These are phyloP conservation scores for Fusarium verticillioides DNA, from an alignment of 2,329 filamentous ascomycete genomes.

Conservation along the genomic window DNA sequence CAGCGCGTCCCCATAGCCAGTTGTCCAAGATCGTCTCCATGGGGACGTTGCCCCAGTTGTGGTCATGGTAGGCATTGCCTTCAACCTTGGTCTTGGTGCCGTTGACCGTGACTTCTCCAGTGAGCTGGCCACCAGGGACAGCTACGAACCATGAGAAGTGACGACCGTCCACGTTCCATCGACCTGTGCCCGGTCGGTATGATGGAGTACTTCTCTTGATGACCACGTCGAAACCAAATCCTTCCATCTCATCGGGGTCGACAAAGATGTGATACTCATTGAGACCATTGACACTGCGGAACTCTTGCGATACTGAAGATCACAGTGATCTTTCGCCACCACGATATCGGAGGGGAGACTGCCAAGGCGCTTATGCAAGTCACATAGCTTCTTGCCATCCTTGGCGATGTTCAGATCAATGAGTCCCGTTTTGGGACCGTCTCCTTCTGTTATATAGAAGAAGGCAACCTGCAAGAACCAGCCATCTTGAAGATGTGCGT, in stretches of 20 bases:
- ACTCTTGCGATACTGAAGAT: not conserved
- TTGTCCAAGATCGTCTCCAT: not conserved
- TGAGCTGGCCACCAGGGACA: not conserved
- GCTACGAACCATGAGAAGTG: not conserved
- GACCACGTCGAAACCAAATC: not conserved
- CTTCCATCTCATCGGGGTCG: not conserved
- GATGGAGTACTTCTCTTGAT: not conserved
- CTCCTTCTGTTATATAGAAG: not conserved
- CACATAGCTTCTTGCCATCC: not conserved
- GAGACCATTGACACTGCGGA: not conserved
- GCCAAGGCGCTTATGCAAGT: not conserved
- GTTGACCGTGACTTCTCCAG: not conserved
- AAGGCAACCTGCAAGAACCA: not conserved
- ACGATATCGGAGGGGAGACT: not conserved
- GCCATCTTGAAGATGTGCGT: not conserved
- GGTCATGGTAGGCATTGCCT: not conserved
- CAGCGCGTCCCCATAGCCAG: not conserved
- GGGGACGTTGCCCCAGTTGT: not conserved
- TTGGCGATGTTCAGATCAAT: not conserved
- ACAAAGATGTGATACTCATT: not conserved
- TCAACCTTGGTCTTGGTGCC: not conserved
- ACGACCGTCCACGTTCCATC: not conserved
- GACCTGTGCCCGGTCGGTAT: not conserved
- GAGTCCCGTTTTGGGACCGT: not conserved
- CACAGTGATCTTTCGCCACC: not conserved